A percentile compares a stretch with the other conserved stretches of the same genome.
These are phyloP conservation scores for Saccharomycopsis selenospora DNA, from an alignment of 805 yeast genomes.

Conservation along the genomic window DNA sequence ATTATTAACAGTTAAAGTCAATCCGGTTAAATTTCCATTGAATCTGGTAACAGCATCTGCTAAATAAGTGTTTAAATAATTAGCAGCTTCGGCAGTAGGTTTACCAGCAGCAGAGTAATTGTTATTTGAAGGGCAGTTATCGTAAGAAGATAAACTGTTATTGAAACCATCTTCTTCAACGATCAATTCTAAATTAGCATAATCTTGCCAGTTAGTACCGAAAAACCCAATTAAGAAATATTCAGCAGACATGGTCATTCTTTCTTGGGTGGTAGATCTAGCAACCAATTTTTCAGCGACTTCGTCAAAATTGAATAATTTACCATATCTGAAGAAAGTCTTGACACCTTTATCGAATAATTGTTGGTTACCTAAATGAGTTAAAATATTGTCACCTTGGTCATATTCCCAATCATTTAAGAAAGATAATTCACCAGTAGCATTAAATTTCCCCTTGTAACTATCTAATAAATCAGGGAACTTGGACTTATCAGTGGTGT, in stretches of 20 bases:
- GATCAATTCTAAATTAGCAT: slow-evolving; percentile 21
- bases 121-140: slow-evolving; percentile 18
- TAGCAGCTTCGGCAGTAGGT: background rate
- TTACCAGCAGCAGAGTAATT: background rate
- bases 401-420: slow-evolving; percentile 36
- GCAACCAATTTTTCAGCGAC: slow-evolving; percentile 16
- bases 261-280: slow-evolving; percentile 36
- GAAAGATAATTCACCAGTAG: slow-evolving; percentile 45
- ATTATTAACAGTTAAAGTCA: slow-evolving; percentile 45
- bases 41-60: slow-evolving; percentile 49
- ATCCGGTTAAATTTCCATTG: slow-evolving; percentile 46
- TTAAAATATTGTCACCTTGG: slow-evolving; percentile 20
- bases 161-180: slow-evolving; percentile 22
- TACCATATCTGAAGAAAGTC: slow-evolving; percentile 22
- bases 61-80: slow-evolving; percentile 32
- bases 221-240: slow-evolving; percentile 44
- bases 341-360: slow-evolving; percentile 23
- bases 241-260: slow-evolving; percentile 41
- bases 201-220: slow-evolving; percentile 28
- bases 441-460: slow-evolving; percentile 30
- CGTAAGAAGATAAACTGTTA: slow-evolving; percentile 20
- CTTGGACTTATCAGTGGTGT: slow-evolving; percentile 38
- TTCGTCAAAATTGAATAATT: slow-evolving; percentile 10
- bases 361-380: slow-evolving; percentile 23
- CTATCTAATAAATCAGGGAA: slow-evolving; percentile 26